Evolutionary conservation across 495 filamentous ascomycete species (phyloP), one percentile per base, ranked within the genome.

Genomic region (Talaromyces trachyspermus): DNA sequence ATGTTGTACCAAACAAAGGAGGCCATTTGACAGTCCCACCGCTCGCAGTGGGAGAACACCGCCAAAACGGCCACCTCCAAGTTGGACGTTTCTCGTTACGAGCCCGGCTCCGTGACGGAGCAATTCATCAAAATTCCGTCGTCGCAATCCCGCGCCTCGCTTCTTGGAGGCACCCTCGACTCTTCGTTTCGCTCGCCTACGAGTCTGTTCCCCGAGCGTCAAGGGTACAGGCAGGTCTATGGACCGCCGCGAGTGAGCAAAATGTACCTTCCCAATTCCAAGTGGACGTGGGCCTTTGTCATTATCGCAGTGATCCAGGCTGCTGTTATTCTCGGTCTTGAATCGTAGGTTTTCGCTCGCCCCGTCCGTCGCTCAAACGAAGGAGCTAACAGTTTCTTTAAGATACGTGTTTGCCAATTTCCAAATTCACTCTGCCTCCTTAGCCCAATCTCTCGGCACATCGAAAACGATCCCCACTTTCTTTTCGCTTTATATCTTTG

Each of bases 401-500:
- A 74, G 73, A 49, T 73, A 73, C 55, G 59, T 72, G 17, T 72
- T 74, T 43, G 71, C 64, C 19, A 69, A 69, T 43, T 77, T 75
- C 48, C 65, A 95, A 76, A 61, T 94, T 74, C 65, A 85, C 86
- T 46, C 95, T 85, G 46, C 61, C 17, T 26, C 50, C 1, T 46
- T 54, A 25, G 48, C 63, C 24, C 51, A 66, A 23, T 48, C 52
- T 20, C 60, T 65, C 49, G 67, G 80, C 35, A 50, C 68, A 0
- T 65, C 68, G 12, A 82, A 80, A 59, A 86, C 85, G 0, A 87
- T 92, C 42, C 83, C 87, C 19, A 95, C 88, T 11, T 96, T 96
- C 65, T 74, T 98, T 19, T 84, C 91, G 9, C 76, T 98, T n/a
- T 94, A 96, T 67, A 94, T 95, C 60, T 95, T 98, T 64, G 92